A percentile compares a stretch with the other conserved stretches of the same genome.
Evolutionary conservation across 345 rosid genomes (phyloP).

Genomic region (Citrus australasica): DNA sequence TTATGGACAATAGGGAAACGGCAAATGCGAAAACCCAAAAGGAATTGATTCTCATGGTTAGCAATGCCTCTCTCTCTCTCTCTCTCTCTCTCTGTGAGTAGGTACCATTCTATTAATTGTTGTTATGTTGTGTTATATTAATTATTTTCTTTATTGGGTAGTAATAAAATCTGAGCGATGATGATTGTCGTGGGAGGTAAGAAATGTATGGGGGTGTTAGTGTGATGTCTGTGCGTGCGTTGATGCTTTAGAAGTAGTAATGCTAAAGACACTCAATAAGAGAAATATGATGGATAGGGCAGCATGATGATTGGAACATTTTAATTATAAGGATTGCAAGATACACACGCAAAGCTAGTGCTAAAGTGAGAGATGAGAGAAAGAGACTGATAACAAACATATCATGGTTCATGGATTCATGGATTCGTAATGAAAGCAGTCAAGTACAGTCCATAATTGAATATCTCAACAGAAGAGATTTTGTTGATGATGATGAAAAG

Average conservation of each 20-base stretch:
- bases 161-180: background rate
- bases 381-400: background rate
- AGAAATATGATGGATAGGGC: background rate
- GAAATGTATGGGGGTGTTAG: constrained; percentile 23
- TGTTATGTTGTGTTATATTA: constrained; percentile 23
- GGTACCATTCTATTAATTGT: background rate
- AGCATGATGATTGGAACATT: background rate
- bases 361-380: background rate
- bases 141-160: background rate
- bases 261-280: background rate
- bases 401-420: background rate
- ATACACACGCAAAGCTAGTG: background rate
- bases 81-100: background rate
- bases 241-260: constrained; percentile 2
- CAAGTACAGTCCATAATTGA: background rate
- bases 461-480: background rate
- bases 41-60: constrained; percentile 13
- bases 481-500: background rate
- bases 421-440: background rate
- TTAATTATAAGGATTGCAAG: background rate
- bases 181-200: constrained; percentile 44
- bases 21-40: constrained; percentile 36
- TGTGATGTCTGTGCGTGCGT: background rate
- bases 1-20: constrained; percentile 33
- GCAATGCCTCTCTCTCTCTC: background rate